Evolutionary conservation across 2,329 filamentous ascomycete genomes (phyloP), one percentile per base, ranked within the genome.

Genomic region (Rhytidhysteron rufulum): DNA sequence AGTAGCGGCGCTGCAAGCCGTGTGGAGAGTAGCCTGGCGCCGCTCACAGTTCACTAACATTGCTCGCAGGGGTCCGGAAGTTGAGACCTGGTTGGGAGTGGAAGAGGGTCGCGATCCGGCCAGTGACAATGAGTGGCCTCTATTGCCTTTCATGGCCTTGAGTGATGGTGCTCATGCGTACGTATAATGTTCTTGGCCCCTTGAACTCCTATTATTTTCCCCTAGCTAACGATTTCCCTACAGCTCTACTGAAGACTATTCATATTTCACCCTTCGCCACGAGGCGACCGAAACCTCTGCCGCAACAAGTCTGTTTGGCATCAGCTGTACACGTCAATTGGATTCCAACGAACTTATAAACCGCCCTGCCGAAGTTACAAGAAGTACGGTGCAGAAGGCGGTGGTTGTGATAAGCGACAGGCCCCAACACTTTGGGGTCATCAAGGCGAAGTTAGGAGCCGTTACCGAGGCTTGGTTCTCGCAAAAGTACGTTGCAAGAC

Each of bases 381-480:
- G 93, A 46, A 95, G 88, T 44, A 96, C 93, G 1, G 93, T 98
- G 31, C 93, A 98, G 65, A 98, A 98, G 72, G 93, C 91, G 11
- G 89, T 98, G 3, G 91, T 98, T 33, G 89, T 95, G 40, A 88
- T 98, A 53, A 89, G 88, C 40, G 88, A 96, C 66, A 88, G 82
- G 48, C 93, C 93, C 7, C 86, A 93, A 59, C 82, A 82, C 57
- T 95, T 98, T 65, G 90, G 89, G 41, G 86, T 93, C 70, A 72
- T 98, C 62, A 83, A 91, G 55, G 88, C 97, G 67, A 85, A 93
- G 51, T 71, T 98, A 48, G 86, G 86, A 35, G 83, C 95, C 22
- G 90, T 98, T 13, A 96, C 91, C 4, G 86, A 83, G 54, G 91
- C 91, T 18, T 98, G 93, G 93, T 98, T 98, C 68, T 87, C 85